phyloP scores from a whole-genome alignment of 192 early-diverging fungal species.

The Podila epicladia region DNA sequence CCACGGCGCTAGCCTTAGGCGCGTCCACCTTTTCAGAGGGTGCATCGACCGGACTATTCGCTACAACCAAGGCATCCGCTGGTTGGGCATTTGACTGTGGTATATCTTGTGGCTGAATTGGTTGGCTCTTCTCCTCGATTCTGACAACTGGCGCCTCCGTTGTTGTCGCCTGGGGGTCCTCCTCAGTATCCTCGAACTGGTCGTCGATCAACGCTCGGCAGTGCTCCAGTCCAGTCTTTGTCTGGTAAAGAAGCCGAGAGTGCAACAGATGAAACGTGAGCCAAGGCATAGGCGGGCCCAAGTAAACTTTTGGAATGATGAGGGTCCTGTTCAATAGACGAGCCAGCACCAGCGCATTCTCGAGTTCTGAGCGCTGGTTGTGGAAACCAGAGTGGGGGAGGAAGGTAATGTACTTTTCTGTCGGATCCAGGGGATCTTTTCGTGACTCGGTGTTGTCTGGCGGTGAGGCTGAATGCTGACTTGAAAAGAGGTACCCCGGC shows the following conservation, averaged over 20 bases:
- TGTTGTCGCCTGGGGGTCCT: neutral
- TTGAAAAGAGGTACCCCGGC: slow-evolving; percentile 13
- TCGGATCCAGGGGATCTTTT: neutral
- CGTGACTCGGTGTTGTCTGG: neutral
- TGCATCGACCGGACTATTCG: too few species aligned
- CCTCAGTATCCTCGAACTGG: slow-evolving; percentile 11
- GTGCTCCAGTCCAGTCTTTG: slow-evolving; percentile 64
- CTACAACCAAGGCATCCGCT: too few species aligned
- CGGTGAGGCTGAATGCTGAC: neutral
- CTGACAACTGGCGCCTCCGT: neutral
- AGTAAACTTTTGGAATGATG: slow-evolving; percentile 59
- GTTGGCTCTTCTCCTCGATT: neutral
- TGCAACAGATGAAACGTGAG: slow-evolving; percentile 53
- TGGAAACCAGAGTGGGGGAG: slow-evolving; percentile 66
- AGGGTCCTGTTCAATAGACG: slow-evolving; percentile 59
- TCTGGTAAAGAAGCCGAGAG: slow-evolving; percentile 56
- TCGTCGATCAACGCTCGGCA: slow-evolving; percentile 49
- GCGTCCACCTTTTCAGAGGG: too few species aligned
- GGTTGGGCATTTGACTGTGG: too few species aligned
- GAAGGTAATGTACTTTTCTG: slow-evolving; percentile 53
- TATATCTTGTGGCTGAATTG: too few species aligned
- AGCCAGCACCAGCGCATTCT: slow-evolving; percentile 59
- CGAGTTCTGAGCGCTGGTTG: slow-evolving; percentile 61
- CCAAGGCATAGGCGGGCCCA: slow-evolving; percentile 68
- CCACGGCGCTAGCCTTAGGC: too few species aligned